Percentiles rank a stretch among this genome's conserved stretches.
Evolutionary conservation across 768 basidiomycete genomes (phyloP).

Genomic region (Tylopilus rubrobrunneus): DNA sequence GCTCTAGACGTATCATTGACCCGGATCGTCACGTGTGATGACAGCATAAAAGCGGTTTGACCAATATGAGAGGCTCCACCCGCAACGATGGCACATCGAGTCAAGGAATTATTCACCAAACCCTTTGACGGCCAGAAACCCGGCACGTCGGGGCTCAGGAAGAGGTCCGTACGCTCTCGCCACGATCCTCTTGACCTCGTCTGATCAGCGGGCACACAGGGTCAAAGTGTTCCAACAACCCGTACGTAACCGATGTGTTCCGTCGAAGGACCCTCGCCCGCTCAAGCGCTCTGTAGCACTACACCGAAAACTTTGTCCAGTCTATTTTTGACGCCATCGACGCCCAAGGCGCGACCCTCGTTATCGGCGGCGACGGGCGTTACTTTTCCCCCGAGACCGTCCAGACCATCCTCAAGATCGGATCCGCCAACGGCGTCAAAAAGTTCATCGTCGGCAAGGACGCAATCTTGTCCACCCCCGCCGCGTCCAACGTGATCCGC

Average conservation of each 20-base stretch:
- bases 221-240: conserved; percentile 99
- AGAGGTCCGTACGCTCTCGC: conserved; percentile 53
- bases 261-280: background rate
- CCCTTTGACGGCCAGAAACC: conserved; percentile 95
- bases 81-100: conserved; percentile 38
- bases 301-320: conserved; percentile 98
- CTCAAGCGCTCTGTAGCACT: conserved; percentile 58
- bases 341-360: conserved; percentile 74
- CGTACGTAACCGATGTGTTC: conserved; percentile 42
- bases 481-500: conserved; percentile 92
- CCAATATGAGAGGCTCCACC: background rate
- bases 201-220: conserved; percentile 39
- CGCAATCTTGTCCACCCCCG: conserved; percentile 92
- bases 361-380: conserved; percentile 96
- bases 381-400: conserved; percentile 84
- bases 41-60: conserved; percentile 15
- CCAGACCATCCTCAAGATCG: conserved; percentile 90
- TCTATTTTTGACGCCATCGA: conserved; percentile 90
- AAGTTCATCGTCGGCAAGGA: conserved; percentile 93
- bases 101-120: conserved; percentile 75
- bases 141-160: conserved; percentile 95
- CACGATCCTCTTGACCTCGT: conserved; percentile 14
- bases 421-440: conserved; percentile 87
- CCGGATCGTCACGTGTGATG: conserved; percentile 24
- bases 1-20: conserved; percentile 7